phyloP scores from a whole-genome alignment of 1,139 yeast species.

The Magnusiomyces tetraspermus region DNA sequence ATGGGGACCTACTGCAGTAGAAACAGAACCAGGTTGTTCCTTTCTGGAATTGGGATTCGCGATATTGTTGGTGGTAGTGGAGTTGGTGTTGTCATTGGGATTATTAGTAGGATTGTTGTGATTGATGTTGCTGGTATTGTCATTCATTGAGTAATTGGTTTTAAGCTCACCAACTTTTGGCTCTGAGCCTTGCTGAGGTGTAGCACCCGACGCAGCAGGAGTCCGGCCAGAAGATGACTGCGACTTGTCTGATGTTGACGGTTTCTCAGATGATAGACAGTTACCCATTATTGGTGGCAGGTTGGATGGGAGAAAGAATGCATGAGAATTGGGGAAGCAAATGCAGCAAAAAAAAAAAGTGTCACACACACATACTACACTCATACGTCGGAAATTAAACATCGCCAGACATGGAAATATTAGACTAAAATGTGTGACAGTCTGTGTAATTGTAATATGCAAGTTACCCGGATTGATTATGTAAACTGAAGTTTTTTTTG shows the following conservation, averaged over 20 bases:
- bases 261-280: neutral
- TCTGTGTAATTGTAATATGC: neutral
- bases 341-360: too few species aligned
- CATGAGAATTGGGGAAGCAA: too few species aligned
- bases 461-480: too few species aligned
- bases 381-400: too few species aligned
- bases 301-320: too few species aligned
- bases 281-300: neutral
- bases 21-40: neutral
- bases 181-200: neutral
- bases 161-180: neutral
- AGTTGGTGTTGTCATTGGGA: too few species aligned
- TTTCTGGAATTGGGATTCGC: neutral
- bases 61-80: neutral
- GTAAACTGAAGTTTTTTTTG: neutral
- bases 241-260: neutral
- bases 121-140: neutral
- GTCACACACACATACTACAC: too few species aligned
- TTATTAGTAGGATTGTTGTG: neutral
- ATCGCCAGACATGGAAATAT: too few species aligned
- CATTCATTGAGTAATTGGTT: conserved; percentile 1
- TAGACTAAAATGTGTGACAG: too few species aligned
- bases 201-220: neutral
- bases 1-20: neutral
- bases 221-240: neutral